A percentile compares a stretch with the other conserved stretches of the same genome.
Evolutionary conservation across 768 basidiomycete species (phyloP).

Genomic region (Epithele typhae): DNA sequence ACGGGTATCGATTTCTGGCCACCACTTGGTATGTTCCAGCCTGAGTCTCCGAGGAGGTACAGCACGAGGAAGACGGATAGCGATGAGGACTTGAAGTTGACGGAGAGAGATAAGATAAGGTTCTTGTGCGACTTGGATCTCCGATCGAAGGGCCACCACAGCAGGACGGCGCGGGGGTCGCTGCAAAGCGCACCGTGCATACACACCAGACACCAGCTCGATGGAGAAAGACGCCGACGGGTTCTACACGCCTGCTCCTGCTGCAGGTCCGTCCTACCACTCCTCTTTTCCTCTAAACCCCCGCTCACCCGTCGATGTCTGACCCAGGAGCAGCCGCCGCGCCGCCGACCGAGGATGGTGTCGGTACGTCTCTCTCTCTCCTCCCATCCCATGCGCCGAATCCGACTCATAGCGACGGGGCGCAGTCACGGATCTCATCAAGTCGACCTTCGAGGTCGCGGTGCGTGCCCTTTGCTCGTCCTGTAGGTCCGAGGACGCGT

Average conservation of each 20-base stretch:
- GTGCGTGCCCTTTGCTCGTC: conserved; percentile 39
- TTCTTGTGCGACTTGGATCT: conserved; percentile 7
- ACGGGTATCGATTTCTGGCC: no score
- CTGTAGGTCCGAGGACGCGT: conserved; percentile 5
- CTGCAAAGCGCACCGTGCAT: neutral
- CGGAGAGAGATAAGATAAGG: conserved; percentile 16
- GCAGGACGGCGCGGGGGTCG: neutral
- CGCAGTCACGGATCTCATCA: conserved; percentile 50
- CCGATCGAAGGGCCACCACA: conserved; percentile 10
- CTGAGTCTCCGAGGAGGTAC: no score
- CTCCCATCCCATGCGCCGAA: neutral
- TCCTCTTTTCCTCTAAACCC: neutral
- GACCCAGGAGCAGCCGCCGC: conserved; percentile 3
- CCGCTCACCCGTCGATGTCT: conserved; percentile 1
- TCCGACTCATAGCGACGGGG: conserved; percentile 4
- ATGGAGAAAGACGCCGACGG: conserved; percentile 80
- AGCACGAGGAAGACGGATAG: no score
- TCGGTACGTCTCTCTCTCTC: conserved; percentile 3
- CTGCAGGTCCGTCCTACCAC: conserved; percentile 12
- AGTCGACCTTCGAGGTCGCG: conserved; percentile 79
- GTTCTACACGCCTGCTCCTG: conserved; percentile 63
- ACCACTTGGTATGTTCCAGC: no score
- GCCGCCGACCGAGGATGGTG: conserved; percentile 4
- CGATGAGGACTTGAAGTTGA: no score
- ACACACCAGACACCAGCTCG: neutral